Base-by-base conservation (phyloP, 768 basidiomycete genomes). In the Boletellus sp. region DNA sequence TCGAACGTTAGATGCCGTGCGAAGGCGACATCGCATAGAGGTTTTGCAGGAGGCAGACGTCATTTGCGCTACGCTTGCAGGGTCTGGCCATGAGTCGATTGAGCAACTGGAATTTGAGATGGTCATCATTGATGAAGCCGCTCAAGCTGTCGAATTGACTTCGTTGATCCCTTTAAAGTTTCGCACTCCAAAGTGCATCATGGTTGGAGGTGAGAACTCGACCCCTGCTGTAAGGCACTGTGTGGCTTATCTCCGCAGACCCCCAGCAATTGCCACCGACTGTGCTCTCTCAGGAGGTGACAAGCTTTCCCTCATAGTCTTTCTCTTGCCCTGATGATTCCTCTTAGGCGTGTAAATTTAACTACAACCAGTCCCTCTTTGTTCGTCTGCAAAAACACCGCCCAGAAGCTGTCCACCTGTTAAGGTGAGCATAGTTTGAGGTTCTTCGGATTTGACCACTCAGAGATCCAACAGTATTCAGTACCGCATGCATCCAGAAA, bases 401-500 rank as follows among this genome's bases (percentile, higher is more conserved):
- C 33, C 84, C 87, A 7, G 81, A 89, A n/a, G 84, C 88, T 17
- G 90, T 95, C 35, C 92, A 97, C 68, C 76, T 99, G 1, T 71
- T 99, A 40, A 95, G 90, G 94, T 90, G 57, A 51, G 73, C 55
- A 12, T 24, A 24, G 6, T n/a, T 3, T 10, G 41, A 42, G 9
- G 34, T 13, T 47, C 28, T 45, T 32, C 17, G 24, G 48, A 20
- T 12, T n/a, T n/a, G 51, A 11, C 6, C 13, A 9, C 43, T 20
- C 26, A 53, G 45, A 24, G 42, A 20, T 38, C 20, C 52, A 32
- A 51, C 51, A 97, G 95, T 58, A 98, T 99, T 36, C 96, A 99
- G 71, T 99, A 99, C 65, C 94, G 96, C 56, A 99, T 99, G 96
- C 94, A 99, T 64, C 95, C 95, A 2, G 85, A 90, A 45, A 97